Conservation (phyloP, 73 alveolate genomes). For the Durusdinium trenchii region DNA sequence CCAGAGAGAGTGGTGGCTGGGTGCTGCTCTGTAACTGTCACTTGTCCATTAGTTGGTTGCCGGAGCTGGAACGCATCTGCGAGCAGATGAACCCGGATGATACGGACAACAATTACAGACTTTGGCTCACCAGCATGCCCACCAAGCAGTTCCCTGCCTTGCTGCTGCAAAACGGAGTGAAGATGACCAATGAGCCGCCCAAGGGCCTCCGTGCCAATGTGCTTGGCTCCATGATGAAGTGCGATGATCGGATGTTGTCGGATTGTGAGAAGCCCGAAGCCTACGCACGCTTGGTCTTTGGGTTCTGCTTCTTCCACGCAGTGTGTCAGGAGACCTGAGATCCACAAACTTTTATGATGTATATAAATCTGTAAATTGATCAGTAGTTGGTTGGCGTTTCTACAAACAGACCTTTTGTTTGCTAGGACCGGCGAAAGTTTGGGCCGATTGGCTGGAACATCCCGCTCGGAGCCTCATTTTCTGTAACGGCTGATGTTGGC, state of each 20-base stretch:
- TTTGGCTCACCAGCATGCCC: constrained; percentile 99
- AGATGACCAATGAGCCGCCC: constrained; percentile 99
- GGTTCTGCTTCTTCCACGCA: constrained; percentile 99
- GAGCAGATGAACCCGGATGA: constrained; percentile 97
- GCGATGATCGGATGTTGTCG: constrained; percentile 99
- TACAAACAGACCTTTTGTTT: not conserved
- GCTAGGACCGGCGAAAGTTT: constrained; percentile 99
- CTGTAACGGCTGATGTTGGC: too few species aligned
- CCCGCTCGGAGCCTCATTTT: constrained; percentile 96
- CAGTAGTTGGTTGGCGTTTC: not conserved
- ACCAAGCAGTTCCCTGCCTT: constrained; percentile 99
- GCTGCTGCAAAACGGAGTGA: constrained; percentile 99
- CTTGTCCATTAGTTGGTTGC: constrained; percentile 99
- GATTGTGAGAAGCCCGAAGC: constrained; percentile 99
- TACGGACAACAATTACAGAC: constrained; percentile 98
- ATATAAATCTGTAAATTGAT: not conserved
- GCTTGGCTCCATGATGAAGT: constrained; percentile 97
- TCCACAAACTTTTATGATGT: not conserved
- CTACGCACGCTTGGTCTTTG: constrained; percentile 99
- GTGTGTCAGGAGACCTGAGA: constrained; percentile 96
- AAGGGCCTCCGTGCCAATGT: constrained; percentile 99
- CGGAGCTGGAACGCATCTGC: constrained; percentile 99
- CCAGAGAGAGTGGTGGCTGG: constrained; percentile 97
- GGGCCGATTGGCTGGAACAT: constrained; percentile 99
- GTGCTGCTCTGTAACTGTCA: constrained; percentile 99